Percentiles rank a stretch among this genome's conserved stretches.
phyloP scores from a whole-genome alignment of 1,284 basidiomycete genomes.

The Leccinum brunneo-olivaceum region DNA sequence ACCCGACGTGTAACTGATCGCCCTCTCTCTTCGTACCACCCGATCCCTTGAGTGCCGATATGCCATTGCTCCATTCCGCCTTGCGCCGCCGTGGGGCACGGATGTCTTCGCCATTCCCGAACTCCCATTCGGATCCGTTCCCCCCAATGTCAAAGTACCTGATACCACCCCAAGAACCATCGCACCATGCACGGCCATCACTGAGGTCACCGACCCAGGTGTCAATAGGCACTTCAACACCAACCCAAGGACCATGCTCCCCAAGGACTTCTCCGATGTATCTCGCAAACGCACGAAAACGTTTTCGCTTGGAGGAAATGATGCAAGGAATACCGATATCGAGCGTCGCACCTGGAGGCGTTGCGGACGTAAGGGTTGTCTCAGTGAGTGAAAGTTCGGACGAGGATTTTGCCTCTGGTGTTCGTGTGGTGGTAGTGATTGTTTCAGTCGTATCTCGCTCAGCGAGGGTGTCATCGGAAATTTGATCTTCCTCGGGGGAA shows the following conservation, averaged over 20 bases:
- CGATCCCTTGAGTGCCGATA: slow-evolving; percentile 14
- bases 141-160: slow-evolving; percentile 71
- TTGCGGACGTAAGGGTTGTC: slow-evolving; percentile 25
- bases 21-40: slow-evolving; percentile 54
- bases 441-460: slow-evolving; percentile 23
- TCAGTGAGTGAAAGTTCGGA: slow-evolving; percentile 20
- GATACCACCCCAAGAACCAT: slow-evolving; percentile 74
- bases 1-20: slow-evolving; percentile 48
- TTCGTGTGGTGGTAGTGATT: slow-evolving; percentile 14
- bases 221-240: slow-evolving; percentile 78
- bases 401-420: slow-evolving; percentile 20
- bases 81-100: slow-evolving; percentile 44
- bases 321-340: slow-evolving; percentile 90
- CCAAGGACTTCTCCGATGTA: slow-evolving; percentile 84
- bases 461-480: slow-evolving; percentile 13
- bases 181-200: slow-evolving; percentile 68
- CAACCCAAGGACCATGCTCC: slow-evolving; percentile 82
- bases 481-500: slow-evolving; percentile 15
- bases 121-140: slow-evolving; percentile 55
- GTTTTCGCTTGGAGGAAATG: slow-evolving; percentile 72
- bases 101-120: slow-evolving; percentile 36
- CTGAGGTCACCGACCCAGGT: slow-evolving; percentile 48
- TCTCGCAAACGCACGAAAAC: slow-evolving; percentile 81
- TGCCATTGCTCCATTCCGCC: slow-evolving; percentile 32
- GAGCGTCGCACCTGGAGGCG: slow-evolving; percentile 63